Evolutionary conservation across 306 rosid species (phyloP), one percentile per base, ranked within the genome.

Genomic region (Luffa aegyptiaca): DNA sequence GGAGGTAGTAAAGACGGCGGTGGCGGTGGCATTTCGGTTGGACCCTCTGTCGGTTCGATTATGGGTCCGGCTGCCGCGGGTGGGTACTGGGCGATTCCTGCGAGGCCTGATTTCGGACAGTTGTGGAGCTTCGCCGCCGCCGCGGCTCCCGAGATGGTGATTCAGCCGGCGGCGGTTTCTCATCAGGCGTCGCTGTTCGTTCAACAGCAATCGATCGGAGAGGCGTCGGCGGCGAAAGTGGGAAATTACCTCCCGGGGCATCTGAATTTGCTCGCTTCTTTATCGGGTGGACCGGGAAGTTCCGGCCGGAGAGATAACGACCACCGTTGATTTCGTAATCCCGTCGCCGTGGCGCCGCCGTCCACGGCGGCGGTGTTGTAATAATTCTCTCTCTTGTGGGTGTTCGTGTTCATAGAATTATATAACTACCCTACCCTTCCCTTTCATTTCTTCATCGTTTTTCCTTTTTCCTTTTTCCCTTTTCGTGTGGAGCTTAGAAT

Each of bases 171-270:
- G 11, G 88, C 84, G 7, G 90, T 88, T 56, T 84, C 93, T 26
- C 87, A 84, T 3, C 89, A 82, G 20, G 77, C 81, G 44, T 84
- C 90, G 70, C 8, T 87, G 76, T 87, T 87, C 39, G 79, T 90
- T 65, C 94, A 92, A 61, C 69, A 77, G 55, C 89, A 89, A 85
- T 90, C 84, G 17, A 93, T 93, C 72, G 99, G 97, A 51, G 99
- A 95, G 81, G 97, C 99, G 21, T 95, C 97, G 41, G 99, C 97
- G 48, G 99, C 97, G 5, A 90, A 94, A 74, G 90, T 95, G 35
- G 97, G 99, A 71, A 95, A 95, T 88, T 95, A 95, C 83, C 97
- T 92, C 83, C 97, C 99, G 0, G 97, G 99, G 1, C 97, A 95
- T 88, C 93, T 95, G 62, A 95, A 95, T 90, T 95, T 95, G 82